A percentile compares a stretch with the other conserved stretches of the same genome.
Evolutionary conservation across 495 filamentous ascomycete genomes (phyloP).

Genomic region (Aspergillus cristatus): DNA sequence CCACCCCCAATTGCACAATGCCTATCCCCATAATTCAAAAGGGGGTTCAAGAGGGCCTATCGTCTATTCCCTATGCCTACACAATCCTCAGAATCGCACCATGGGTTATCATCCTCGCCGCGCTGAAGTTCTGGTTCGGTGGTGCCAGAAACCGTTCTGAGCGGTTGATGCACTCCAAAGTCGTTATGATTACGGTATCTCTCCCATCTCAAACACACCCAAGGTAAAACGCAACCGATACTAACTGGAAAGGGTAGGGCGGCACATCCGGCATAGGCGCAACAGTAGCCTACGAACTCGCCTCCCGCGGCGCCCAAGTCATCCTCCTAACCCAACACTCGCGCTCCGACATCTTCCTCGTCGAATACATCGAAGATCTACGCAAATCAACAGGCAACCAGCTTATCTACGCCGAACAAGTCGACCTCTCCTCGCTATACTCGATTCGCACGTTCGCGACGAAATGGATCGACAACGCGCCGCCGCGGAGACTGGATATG

Average conservation of each 20-base stretch:
- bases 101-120: conserved; percentile 48
- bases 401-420: conserved; percentile 89
- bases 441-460: conserved; percentile 93
- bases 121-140: conserved; percentile 69
- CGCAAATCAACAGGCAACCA: conserved; percentile 72
- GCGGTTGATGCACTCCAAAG: conserved; percentile 82
- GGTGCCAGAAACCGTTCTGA: conserved; percentile 71
- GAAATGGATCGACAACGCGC: conserved; percentile 94
- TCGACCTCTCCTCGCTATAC: conserved; percentile 78
- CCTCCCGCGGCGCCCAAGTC: conserved; percentile 77
- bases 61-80: conserved; percentile 55
- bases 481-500: conserved; percentile 87
- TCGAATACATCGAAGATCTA: conserved; percentile 86
- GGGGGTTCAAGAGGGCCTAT: conserved; percentile 52
- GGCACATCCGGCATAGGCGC: conserved; percentile 93
- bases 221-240: conserved; percentile 3
- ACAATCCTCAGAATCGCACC: conserved; percentile 49
- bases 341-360: conserved; percentile 74
- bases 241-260: conserved; percentile 42
- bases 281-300: conserved; percentile 61
- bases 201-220: background rate
- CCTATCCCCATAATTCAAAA: conserved; percentile 65
- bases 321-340: conserved; percentile 80
- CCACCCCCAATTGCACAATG: conserved; percentile 43
- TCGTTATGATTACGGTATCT: conserved; percentile 78